Evolutionary conservation across 176 grass and related monocot genomes (phyloP).

Genomic region (Avena insularis): DNA sequence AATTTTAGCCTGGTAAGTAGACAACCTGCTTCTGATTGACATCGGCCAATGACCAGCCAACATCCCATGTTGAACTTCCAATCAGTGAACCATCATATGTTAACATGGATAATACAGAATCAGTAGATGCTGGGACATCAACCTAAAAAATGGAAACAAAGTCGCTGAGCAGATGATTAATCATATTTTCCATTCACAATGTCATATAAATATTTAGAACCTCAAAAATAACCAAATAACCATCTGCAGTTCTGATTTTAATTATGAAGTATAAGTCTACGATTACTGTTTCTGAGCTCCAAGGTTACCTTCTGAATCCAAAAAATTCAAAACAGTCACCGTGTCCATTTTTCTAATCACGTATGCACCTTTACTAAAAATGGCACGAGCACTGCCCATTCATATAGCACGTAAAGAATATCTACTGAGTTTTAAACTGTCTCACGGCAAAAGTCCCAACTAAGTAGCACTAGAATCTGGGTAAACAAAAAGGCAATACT

Average conservation of each 20-base stretch:
- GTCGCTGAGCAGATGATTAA: neutral
- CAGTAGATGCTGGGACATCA: slow-evolving; percentile 74
- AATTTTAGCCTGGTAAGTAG: slow-evolving; percentile 30
- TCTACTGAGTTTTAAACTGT: neutral
- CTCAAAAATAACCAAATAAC: neutral
- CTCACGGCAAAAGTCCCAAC: neutral
- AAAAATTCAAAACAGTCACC: neutral
- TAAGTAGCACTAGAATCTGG: slow-evolving; percentile 24
- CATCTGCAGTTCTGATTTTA: neutral
- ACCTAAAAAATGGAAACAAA: slow-evolving; percentile 54
- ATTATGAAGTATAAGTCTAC: neutral
- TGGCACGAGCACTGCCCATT: neutral
- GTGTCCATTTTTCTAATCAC: slow-evolving; percentile 15
- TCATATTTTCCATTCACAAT: slow-evolving; percentile 12
- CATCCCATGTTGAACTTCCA: slow-evolving; percentile 72
- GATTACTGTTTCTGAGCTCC: slow-evolving; percentile 12
- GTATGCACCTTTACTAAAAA: neutral
- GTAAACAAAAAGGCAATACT: neutral
- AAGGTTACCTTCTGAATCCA: slow-evolving; percentile 10
- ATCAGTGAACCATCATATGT: slow-evolving; percentile 51
- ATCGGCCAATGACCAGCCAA: slow-evolving; percentile 74
- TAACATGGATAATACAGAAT: slow-evolving; percentile 73
- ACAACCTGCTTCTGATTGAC: slow-evolving; percentile 70
- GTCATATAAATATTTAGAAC: slow-evolving; percentile 18
- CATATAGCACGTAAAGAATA: neutral